A percentile compares a stretch with the other conserved stretches of the same genome.
phyloP scores from a whole-genome alignment of 2,329 filamentous ascomycete genomes.

The Aspergillus alliaceus region DNA sequence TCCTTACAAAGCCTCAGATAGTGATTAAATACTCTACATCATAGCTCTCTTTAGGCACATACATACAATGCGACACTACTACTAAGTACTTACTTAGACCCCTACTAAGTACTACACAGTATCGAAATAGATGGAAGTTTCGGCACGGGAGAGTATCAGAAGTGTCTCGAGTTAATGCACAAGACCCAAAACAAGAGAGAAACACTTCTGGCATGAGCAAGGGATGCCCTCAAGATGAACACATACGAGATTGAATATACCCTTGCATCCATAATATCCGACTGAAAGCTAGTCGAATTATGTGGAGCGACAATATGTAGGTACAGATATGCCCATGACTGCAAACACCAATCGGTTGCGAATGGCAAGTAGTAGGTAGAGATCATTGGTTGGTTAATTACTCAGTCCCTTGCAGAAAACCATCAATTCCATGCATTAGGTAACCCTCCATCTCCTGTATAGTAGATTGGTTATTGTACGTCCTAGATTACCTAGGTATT shows the following conservation, averaged over 20 bases:
- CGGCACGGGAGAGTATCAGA: background rate
- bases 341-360: too few species aligned
- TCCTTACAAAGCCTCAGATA: too few species aligned
- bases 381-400: background rate
- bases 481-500: too few species aligned
- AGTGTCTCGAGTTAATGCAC: background rate
- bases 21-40: background rate
- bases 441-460: background rate
- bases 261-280: background rate
- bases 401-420: background rate
- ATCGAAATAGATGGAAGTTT: background rate
- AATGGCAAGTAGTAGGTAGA: background rate
- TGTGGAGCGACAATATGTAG: background rate
- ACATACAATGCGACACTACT: too few species aligned
- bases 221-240: background rate
- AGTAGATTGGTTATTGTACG: too few species aligned
- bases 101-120: too few species aligned
- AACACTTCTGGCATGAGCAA: constrained; percentile 6
- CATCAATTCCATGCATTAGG: background rate
- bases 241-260: background rate
- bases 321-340: too few species aligned
- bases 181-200: background rate
- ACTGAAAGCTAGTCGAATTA: background rate
- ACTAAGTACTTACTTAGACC: too few species aligned
- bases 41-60: background rate